Evolutionary conservation across 106 monocot species (phyloP), one percentile per base, ranked within the genome.

Genomic region (Dendrobium officinale): DNA sequence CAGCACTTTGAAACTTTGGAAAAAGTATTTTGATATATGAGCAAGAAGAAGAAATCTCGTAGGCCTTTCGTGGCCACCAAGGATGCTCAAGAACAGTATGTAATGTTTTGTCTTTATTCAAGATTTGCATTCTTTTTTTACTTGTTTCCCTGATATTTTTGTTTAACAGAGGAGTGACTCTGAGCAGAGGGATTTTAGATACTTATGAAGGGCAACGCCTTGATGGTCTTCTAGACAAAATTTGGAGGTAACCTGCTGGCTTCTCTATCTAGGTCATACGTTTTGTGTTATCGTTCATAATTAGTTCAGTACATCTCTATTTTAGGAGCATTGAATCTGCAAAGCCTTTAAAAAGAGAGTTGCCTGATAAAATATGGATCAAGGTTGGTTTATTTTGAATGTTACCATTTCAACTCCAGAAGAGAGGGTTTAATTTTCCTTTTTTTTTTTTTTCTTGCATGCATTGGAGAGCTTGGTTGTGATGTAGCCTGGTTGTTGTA

Each of bases 291-390:
- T 29, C 77, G 31, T 79, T 4, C 15, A 24, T 19, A 24, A 55
- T 68, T 51, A 42, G 31, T 17, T 15, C 64, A 49, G 64, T 61
- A 4, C 42, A 7, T 77, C 24, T 78, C 56, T 64, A 13, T 40
- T 79, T n/a, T 77, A 91, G 91, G 81, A 86, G 86, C 41, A 82
- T 95, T 66, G 89, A 92, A 55, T 41, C 47, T 17, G 91, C 86
- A 18, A 89, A 84, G 67, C 49, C 78, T 79, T 87, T 78, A 9
- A 89, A 86, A 72, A 85, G 86, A 74, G 82, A 79, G 11, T 26
- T 92, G 29, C 83, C 92, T 47, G 91, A 92, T 40, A 92, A 95
- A 78, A 90, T 95, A 67, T 93, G 95, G 92, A 86, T 87, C 47
- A 95, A 95, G 88, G 93, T 90, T 49, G 0, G 16, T 64, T 42